Evolutionary conservation across 805 yeast genomes (phyloP), one percentile per base, ranked within the genome.

Genomic region (Zygosaccharomyces gambellarensis): DNA sequence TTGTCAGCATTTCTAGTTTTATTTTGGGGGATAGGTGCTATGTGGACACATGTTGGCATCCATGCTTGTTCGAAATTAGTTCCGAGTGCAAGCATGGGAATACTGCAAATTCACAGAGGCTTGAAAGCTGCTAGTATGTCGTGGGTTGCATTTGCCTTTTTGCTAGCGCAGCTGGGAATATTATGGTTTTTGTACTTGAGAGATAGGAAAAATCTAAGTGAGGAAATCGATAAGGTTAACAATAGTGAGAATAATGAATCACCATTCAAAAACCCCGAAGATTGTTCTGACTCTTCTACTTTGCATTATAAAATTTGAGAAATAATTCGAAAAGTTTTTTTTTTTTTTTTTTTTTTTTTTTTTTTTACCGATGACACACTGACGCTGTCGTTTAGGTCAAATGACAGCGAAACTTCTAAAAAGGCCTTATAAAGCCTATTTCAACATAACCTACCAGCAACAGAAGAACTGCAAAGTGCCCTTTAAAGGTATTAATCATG

Each of bases 11-110:
- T 68, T 0, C 55, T 72, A 41, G 69, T 73, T 4, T 60, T 82
- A 3, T 39, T 81, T 2, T 82, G 86, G 85, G 87, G 85, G 0
- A 64, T 81, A 27, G 86, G 86, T 2, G 71, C 86, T 0, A 81
- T 82, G 78, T 75, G 85, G 71, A 75, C 76, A 44, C 81, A 80
- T 56, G 80, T 82, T 45, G 84, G 85, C 0, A 71, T 74, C 0
- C 69, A 68, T 34, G 67, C 82, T 2, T 73, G 78, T 4, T 56
- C 60, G 6, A 55, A 61, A n/a, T 59, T 82, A 29, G 71, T 79
- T 0, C 73, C 75, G 2, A 64, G 70, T 1, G 73, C 84, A 10
- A 78, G 84, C 17, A 71, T 81, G 76, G 67, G 71, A 0, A 71
- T 78, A 10, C 61, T 83, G 0, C 49, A 60, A 10, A 79, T 76